Evolutionary conservation across 2,329 filamentous ascomycete genomes (phyloP).

Genomic region (Monilinia aucupariae): DNA sequence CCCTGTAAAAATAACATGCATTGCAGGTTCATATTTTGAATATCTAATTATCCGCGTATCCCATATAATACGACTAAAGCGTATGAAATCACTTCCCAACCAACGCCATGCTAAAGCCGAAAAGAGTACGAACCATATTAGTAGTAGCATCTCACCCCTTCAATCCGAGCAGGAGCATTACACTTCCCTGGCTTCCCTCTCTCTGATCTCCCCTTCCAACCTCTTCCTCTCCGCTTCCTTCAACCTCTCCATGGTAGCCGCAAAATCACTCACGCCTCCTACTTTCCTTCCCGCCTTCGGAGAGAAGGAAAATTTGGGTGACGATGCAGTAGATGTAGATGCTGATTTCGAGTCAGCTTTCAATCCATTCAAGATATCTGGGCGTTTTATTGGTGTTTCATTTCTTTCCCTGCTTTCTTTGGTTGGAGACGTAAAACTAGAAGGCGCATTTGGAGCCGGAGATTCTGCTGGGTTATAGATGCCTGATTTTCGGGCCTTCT

Average conservation of each 20-base stretch:
- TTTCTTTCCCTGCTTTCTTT: constrained; percentile 22
- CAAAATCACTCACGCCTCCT: constrained; percentile 32
- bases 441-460: constrained; percentile 19
- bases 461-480: constrained; percentile 30
- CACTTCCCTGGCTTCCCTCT: constrained; percentile 37
- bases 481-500: constrained; percentile 38
- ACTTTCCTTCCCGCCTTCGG: constrained; percentile 28
- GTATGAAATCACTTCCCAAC: background rate
- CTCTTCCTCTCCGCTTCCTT: constrained; percentile 51
- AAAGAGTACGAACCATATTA: constrained; percentile 10
- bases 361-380: constrained; percentile 35
- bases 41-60: background rate
- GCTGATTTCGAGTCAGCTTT: constrained; percentile 40
- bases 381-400: constrained; percentile 34
- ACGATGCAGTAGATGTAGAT: constrained; percentile 28
- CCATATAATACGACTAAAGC: background rate
- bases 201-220: constrained; percentile 42
- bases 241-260: constrained; percentile 49
- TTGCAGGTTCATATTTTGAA: background rate
- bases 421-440: background rate
- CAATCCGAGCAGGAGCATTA: background rate
- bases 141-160: background rate
- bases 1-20: background rate
- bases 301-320: constrained; percentile 35
- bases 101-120: constrained; percentile 32